These are phyloP conservation scores for Trichoderma simmonsii DNA, from an alignment of 2,329 filamentous ascomycete genomes.

Conservation along the genomic window DNA sequence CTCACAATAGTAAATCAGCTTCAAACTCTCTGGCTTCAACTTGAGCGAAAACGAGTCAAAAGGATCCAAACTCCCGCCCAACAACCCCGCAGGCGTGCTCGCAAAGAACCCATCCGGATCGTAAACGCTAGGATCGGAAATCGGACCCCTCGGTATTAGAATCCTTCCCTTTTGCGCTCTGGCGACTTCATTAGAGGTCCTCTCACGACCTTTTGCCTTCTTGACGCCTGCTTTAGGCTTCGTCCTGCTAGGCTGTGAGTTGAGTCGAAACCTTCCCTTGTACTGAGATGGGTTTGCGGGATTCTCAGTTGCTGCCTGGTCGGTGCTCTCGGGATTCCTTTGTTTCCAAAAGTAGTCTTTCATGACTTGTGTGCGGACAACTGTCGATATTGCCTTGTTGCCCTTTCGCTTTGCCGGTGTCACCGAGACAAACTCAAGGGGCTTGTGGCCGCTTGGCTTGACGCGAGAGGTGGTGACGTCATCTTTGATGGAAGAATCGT, in stretches of 20 bases:
- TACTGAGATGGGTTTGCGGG: neutral
- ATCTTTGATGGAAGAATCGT: neutral
- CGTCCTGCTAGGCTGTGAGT: neutral
- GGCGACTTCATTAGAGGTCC: neutral
- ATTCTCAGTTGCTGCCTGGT: neutral
- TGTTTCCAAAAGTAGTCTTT: slow-evolving; percentile 10
- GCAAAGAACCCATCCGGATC: neutral
- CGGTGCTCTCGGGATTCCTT: neutral
- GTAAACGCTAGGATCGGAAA: neutral
- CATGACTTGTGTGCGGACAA: slow-evolving; percentile 15
- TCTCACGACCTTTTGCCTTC: neutral
- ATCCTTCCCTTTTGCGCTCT: neutral
- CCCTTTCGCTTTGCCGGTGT: neutral
- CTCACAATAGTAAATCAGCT: slow-evolving; percentile 10
- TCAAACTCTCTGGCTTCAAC: neutral
- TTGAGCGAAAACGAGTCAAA: neutral
- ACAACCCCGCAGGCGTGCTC: neutral
- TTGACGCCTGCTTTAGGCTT: neutral
- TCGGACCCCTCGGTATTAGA: neutral
- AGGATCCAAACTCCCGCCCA: neutral
- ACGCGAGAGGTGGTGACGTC: neutral
- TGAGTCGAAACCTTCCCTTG: slow-evolving; percentile 11
- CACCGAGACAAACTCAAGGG: slow-evolving; percentile 1
- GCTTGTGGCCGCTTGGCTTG: neutral
- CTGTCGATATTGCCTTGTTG: neutral